phyloP scores from a whole-genome alignment of 108 stramenopile genomes.

The Bacterosira constricta region DNA sequence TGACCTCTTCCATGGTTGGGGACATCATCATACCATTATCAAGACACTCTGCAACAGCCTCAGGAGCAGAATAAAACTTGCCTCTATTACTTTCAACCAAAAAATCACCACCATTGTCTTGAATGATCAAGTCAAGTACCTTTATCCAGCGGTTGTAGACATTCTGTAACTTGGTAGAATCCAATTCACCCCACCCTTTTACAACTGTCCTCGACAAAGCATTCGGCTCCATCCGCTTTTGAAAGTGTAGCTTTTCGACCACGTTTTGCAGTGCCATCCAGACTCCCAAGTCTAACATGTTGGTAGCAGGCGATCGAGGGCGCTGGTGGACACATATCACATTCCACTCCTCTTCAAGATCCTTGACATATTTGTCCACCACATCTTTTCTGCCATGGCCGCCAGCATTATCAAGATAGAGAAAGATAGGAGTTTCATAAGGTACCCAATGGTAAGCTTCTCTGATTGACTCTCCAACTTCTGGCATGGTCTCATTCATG shows the following conservation, averaged over 20 bases:
- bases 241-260: conserved; percentile 11
- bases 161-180: no score
- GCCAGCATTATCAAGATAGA: conserved; percentile 38
- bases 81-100: conserved; percentile 13
- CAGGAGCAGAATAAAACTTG: conserved; percentile 1
- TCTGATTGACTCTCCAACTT: conserved; percentile 16
- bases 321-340: conserved; percentile 6
- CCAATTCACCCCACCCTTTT: no score
- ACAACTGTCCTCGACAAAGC: no score
- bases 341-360: conserved; percentile 1
- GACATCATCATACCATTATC: no score
- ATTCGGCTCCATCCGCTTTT: no score
- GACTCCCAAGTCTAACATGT: conserved; percentile 26
- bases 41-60: no score
- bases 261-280: conserved; percentile 20
- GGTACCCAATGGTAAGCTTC: conserved; percentile 18
- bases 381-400: conserved; percentile 21
- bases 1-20: no score
- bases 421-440: not conserved
- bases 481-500: conserved; percentile 19
- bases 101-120: conserved; percentile 5
- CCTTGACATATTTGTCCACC: not conserved
- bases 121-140: conserved; percentile 25
- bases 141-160: conserved; percentile 15
- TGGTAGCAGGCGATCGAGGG: conserved; percentile 22